A percentile compares a stretch with the other conserved stretches of the same genome.
These are phyloP conservation scores for Colletotrichum camelliae DNA, from an alignment of 2,329 filamentous ascomycete species.

Conservation along the genomic window DNA sequence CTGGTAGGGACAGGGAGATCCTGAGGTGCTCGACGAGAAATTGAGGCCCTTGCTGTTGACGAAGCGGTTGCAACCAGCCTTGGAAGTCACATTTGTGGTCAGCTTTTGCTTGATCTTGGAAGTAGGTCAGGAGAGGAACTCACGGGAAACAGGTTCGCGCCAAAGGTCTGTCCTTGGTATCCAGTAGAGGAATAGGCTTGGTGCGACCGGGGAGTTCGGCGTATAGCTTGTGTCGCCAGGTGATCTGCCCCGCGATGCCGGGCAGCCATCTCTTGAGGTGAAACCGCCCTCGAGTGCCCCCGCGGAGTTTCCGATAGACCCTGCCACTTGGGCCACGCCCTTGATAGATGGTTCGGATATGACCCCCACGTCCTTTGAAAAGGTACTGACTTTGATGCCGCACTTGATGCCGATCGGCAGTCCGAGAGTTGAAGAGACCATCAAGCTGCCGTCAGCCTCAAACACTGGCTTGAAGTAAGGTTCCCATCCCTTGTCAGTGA, in stretches of 20 bases:
- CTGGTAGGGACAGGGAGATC: background rate
- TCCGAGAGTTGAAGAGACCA: conserved; percentile 28
- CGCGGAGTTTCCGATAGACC: background rate
- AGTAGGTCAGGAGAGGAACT: background rate
- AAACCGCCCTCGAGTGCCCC: conserved; percentile 24
- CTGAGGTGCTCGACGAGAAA: background rate
- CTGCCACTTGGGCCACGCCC: conserved; percentile 25
- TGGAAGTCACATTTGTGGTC: background rate
- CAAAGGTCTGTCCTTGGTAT: conserved; percentile 26
- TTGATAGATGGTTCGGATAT: conserved; percentile 33
- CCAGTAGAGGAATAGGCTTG: conserved; percentile 22
- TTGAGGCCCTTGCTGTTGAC: background rate
- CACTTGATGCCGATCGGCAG: conserved; percentile 32
- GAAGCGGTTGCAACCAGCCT: background rate
- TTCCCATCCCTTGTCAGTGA: conserved; percentile 25
- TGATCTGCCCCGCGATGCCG: conserved; percentile 31
- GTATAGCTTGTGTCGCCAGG: conserved; percentile 31
- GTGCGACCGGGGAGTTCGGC: conserved; percentile 23
- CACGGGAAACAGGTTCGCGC: conserved; percentile 27
- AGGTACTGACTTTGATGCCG: conserved; percentile 26
- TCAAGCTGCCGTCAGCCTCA: conserved; percentile 31
- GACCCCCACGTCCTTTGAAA: conserved; percentile 26
- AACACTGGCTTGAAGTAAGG: conserved; percentile 34
- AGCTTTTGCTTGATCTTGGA: background rate
- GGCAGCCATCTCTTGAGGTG: conserved; percentile 26